Percentiles rank a stretch among this genome's conserved stretches.
phyloP scores from a whole-genome alignment of 1,139 yeast species.

The Pichia sp. region DNA sequence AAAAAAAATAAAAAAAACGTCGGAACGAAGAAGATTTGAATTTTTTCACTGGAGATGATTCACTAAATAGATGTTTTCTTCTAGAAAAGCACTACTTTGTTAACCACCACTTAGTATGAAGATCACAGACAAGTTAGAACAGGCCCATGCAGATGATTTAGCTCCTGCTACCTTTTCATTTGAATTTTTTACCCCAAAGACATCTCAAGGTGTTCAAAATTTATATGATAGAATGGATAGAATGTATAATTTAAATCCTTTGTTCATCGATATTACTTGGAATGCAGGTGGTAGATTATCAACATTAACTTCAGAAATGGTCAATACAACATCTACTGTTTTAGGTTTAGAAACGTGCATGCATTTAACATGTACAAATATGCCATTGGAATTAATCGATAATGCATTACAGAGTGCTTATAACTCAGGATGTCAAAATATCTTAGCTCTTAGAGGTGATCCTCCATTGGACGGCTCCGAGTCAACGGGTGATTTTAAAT shows the following conservation, averaged over 20 bases:
- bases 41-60: neutral
- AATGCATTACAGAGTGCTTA: slow-evolving; percentile 81
- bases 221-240: slow-evolving; percentile 95
- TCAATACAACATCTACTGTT: slow-evolving; percentile 85
- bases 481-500: slow-evolving; percentile 63
- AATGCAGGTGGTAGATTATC: slow-evolving; percentile 93
- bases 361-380: slow-evolving; percentile 96
- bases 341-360: slow-evolving; percentile 93
- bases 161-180: slow-evolving; percentile 76
- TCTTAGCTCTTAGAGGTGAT: slow-evolving; percentile 80
- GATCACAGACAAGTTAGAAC: slow-evolving; percentile 46
- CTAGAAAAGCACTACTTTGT: no score
- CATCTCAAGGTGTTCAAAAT: slow-evolving; percentile 93
- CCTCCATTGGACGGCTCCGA: slow-evolving; percentile 69
- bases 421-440: slow-evolving; percentile 89
- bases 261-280: slow-evolving; percentile 95
- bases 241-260: slow-evolving; percentile 89
- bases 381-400: slow-evolving; percentile 77
- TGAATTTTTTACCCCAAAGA: slow-evolving; percentile 97
- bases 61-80: no score
- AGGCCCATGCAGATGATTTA: slow-evolving; percentile 34
- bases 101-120: slow-evolving; percentile 34
- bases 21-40: neutral
- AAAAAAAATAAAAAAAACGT: neutral
- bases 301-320: slow-evolving; percentile 80